Evolutionary conservation across 768 basidiomycete genomes (phyloP), one percentile per base, ranked within the genome.

Genomic region (Asterophora lycoperdoides): DNA sequence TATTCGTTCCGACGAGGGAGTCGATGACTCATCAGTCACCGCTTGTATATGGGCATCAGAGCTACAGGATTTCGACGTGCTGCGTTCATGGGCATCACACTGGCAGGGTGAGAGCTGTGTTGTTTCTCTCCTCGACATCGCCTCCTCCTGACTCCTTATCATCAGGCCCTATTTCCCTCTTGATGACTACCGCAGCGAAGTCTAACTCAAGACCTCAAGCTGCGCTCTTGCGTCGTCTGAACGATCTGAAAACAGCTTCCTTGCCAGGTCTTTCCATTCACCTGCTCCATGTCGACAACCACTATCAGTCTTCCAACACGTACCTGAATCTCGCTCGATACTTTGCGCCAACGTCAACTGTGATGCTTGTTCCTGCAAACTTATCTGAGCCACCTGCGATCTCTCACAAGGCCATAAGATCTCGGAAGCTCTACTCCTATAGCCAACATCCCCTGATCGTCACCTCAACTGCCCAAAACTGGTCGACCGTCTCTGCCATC

Each of bases 321-420:
- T 80, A 78, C 56, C 68, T 86, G 18, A 86, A 86, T 59, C 60
- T 86, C 28, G 84, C 83, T 1, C 70, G 82, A n/a, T 63, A 83
- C 41, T 78, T 83, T 58, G 71, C 83, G 7, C 67, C 55, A 8
- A 80, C 80, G 8, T 58, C 68, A 1, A 61, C 60, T 34, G 71
- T 79, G 14, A 62, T 81, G 41, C 60, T 86, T 42, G 77, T 82
- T 50, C 83, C 84, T 26, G 74, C 65, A 17, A 60, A 70, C 58
- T 49, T 72, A 44, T 64, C 68, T 44, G 54, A 58, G 46, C 38
- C 59, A 48, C 54, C 63, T 15, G 34, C 44, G 9, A 50, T 60
- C 20, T 48, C 60, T 8, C 55, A 61, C 34, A 43, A 46, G 36
- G 23, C 44, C 34, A 41, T 61, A n/a, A 49, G 37, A 17, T 46